These are phyloP conservation scores for Penicillium sp. DNA, from an alignment of 2,329 filamentous ascomycete genomes.

Conservation along the genomic window DNA sequence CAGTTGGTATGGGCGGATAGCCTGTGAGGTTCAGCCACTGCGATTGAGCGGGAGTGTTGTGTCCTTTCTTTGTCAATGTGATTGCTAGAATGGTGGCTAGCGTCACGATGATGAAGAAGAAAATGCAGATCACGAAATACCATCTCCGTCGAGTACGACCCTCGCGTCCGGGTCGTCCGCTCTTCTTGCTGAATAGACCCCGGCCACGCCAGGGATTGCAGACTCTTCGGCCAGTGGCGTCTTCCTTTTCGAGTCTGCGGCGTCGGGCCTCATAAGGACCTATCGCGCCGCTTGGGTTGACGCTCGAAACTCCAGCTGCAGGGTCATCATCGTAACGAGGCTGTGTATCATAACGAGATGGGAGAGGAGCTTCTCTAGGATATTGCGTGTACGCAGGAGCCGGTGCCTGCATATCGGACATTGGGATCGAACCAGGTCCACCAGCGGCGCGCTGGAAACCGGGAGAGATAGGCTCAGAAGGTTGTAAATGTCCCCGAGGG, in stretches of 20 bases:
- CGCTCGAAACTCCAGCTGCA: slow-evolving; percentile 23
- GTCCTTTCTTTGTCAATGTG: slow-evolving; percentile 51
- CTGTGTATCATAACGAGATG: slow-evolving; percentile 26
- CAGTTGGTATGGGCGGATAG: slow-evolving; percentile 83
- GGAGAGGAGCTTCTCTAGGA: slow-evolving; percentile 25
- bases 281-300: slow-evolving; percentile 22
- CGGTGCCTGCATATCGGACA: slow-evolving; percentile 56
- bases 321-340: slow-evolving; percentile 16
- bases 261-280: slow-evolving; percentile 51
- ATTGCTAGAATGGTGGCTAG: slow-evolving; percentile 58
- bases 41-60: slow-evolving; percentile 47
- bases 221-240: slow-evolving; percentile 55
- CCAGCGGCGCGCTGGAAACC: slow-evolving; percentile 62
- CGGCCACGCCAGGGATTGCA: slow-evolving; percentile 66
- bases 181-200: slow-evolving; percentile 60
- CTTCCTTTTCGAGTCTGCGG: slow-evolving; percentile 65
- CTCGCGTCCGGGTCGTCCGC: slow-evolving; percentile 62
- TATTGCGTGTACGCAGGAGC: slow-evolving; percentile 37
- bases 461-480: slow-evolving; percentile 62
- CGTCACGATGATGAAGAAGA: slow-evolving; percentile 55
- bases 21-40: slow-evolving; percentile 81
- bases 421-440: slow-evolving; percentile 58
- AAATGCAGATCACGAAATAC: slow-evolving; percentile 54
- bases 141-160: slow-evolving; percentile 62
- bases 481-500: slow-evolving; percentile 47